phyloP scores from a whole-genome alignment of 495 filamentous ascomycete genomes.

The Penicillium crystallinum region DNA sequence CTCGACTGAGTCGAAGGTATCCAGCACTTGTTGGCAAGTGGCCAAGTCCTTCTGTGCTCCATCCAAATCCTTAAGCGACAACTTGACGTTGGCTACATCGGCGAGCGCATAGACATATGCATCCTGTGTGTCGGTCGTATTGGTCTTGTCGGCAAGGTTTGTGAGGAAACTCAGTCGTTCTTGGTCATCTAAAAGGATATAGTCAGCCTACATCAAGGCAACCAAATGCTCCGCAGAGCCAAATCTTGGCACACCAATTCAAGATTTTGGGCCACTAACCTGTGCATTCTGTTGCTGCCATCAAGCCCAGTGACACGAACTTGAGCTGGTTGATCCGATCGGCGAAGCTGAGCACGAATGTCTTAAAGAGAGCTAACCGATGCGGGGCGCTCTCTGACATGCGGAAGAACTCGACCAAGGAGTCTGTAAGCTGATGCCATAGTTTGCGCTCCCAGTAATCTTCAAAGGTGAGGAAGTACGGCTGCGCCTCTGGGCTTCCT shows the following conservation, averaged over 20 bases:
- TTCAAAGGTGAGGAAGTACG: slow-evolving; percentile 86
- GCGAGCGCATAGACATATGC: slow-evolving; percentile 91
- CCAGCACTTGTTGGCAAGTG: slow-evolving; percentile 78
- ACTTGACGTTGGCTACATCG: slow-evolving; percentile 83
- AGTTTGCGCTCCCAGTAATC: slow-evolving; percentile 97
- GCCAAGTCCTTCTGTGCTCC: slow-evolving; percentile 82
- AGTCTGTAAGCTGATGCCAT: slow-evolving; percentile 97
- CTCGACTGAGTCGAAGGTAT: slow-evolving; percentile 92
- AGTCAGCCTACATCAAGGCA: slow-evolving; percentile 6
- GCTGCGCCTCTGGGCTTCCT: slow-evolving; percentile 81
- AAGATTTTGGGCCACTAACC: slow-evolving; percentile 46
- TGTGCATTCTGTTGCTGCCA: slow-evolving; percentile 79
- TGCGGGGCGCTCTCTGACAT: slow-evolving; percentile 72
- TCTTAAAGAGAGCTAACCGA: slow-evolving; percentile 84
- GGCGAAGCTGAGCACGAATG: slow-evolving; percentile 91
- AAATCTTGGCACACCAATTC: neutral
- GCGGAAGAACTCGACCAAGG: slow-evolving; percentile 84
- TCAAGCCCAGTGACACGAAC: slow-evolving; percentile 83
- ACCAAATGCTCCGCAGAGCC: neutral
- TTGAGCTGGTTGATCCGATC: slow-evolving; percentile 99
- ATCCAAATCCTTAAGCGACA: slow-evolving; percentile 67
- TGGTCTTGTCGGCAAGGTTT: slow-evolving; percentile 77
- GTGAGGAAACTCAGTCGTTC: slow-evolving; percentile 86
- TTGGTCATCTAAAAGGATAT: slow-evolving; percentile 59
- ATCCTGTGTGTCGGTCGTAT: slow-evolving; percentile 90